phyloP scores from a whole-genome alignment of 2,329 filamentous ascomycete genomes.

The Cyclaneusma minus region DNA sequence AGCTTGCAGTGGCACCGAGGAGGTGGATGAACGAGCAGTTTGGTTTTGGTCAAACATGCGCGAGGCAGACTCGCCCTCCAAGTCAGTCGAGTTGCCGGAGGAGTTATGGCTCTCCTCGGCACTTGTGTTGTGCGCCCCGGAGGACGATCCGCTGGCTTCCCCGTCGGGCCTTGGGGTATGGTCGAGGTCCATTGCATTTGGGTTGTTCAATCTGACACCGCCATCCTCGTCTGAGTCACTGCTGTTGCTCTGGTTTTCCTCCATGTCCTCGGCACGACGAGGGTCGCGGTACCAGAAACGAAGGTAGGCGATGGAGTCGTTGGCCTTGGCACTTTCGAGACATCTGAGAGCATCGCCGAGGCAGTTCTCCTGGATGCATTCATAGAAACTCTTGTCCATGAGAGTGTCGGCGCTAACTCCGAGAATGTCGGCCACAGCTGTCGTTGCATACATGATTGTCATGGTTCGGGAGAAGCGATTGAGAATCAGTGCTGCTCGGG shows the following conservation, averaged over 20 bases:
- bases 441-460: constrained; percentile 76
- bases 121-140: not conserved
- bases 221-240: constrained; percentile 28
- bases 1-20: constrained; percentile 18
- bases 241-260: constrained; percentile 23
- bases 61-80: constrained; percentile 21
- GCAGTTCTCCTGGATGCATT: constrained; percentile 68
- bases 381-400: constrained; percentile 69
- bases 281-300: constrained; percentile 76
- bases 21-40: constrained; percentile 9
- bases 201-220: constrained; percentile 27
- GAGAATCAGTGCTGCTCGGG: constrained; percentile 68
- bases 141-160: not conserved
- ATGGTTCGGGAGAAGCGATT: constrained; percentile 75
- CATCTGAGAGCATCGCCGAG: constrained; percentile 62
- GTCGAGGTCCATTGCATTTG: constrained; percentile 24
- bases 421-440: constrained; percentile 58
- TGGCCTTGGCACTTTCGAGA: constrained; percentile 73
- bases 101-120: constrained; percentile 19
- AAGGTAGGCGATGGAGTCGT: constrained; percentile 81
- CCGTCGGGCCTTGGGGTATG: constrained; percentile 11
- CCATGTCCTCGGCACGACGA: constrained; percentile 36
- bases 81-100: constrained; percentile 28
- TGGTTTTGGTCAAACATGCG: constrained; percentile 26
- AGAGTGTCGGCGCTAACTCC: constrained; percentile 56